Conservation (phyloP, 192 early-diverging fungal species). For the Entophlyctis luteolus region DNA sequence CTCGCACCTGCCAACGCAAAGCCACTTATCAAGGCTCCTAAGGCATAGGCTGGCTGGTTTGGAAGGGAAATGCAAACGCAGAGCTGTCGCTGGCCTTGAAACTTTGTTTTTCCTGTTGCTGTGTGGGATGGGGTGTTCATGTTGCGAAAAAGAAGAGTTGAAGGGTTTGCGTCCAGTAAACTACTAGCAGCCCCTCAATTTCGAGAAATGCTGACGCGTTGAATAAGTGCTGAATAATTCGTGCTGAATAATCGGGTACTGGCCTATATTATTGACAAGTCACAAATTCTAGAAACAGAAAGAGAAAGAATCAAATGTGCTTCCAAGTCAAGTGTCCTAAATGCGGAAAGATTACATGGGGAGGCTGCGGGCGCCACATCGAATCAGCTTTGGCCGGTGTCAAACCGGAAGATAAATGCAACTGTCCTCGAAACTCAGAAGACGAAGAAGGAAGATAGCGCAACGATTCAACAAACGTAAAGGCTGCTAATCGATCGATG, state of each 20-base stretch:
- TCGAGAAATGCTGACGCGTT: no score
- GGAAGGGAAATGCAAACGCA: no score
- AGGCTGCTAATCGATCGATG: no score
- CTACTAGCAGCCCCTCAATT: no score
- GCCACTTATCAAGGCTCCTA: conserved; percentile 26
- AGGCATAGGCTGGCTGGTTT: conserved; percentile 15
- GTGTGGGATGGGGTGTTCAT: not conserved
- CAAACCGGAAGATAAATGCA: not conserved
- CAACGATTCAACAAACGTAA: no score
- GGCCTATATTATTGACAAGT: no score
- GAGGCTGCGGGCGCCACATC: conserved; percentile 26
- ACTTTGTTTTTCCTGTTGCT: not conserved
- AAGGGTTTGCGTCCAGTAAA: no score
- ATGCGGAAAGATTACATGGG: conserved; percentile 30
- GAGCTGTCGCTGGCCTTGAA: no score
- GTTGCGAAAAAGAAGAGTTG: not conserved
- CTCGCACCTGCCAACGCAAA: conserved; percentile 36
- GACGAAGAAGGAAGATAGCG: no score
- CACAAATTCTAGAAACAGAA: no score
- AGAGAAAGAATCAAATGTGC: conserved; percentile 6
- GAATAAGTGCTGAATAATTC: no score
- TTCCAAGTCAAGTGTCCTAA: conserved; percentile 13
- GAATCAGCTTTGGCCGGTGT: conserved; percentile 24
- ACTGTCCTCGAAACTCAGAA: conserved; percentile 1
- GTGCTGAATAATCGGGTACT: no score